These are phyloP conservation scores for Chrysosporium queenslandicum DNA, from an alignment of 2,329 filamentous ascomycete genomes.

Conservation along the genomic window DNA sequence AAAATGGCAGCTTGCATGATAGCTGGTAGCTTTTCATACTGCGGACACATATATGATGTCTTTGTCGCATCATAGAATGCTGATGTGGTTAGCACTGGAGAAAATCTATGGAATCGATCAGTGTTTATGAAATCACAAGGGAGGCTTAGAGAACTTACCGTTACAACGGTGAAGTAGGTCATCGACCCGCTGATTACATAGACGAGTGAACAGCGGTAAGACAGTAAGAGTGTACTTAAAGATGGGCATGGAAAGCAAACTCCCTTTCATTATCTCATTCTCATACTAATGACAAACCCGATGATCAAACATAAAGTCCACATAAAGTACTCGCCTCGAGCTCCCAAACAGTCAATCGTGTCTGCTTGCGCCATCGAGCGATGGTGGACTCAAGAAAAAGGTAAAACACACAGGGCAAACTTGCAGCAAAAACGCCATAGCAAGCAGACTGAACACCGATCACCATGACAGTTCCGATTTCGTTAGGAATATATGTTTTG, in stretches of 20 bases:
- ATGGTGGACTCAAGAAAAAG: background rate
- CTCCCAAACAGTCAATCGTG: background rate
- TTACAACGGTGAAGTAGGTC: no score
- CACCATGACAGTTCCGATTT: conserved; percentile 3
- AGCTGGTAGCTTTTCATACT: no score
- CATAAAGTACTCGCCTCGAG: background rate
- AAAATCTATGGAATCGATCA: no score
- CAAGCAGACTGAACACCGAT: conserved; percentile 1
- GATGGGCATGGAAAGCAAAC: no score
- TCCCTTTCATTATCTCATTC: conserved; percentile 1
- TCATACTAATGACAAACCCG: conserved; percentile 1
- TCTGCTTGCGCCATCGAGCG: background rate
- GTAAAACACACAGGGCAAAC: background rate
- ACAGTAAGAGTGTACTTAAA: no score
- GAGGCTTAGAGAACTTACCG: no score
- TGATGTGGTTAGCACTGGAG: no score
- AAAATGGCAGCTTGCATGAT: no score
- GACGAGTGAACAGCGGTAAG: background rate
- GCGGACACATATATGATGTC: no score
- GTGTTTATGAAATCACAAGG: no score
- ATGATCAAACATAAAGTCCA: background rate
- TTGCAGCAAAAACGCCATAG: conserved; percentile 2
- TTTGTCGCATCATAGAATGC: no score
- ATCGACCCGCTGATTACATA: no score
- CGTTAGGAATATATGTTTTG: conserved; percentile 4